Evolutionary conservation across 768 basidiomycete species (phyloP).

Genomic region (Boletus rufocinnamomeus): DNA sequence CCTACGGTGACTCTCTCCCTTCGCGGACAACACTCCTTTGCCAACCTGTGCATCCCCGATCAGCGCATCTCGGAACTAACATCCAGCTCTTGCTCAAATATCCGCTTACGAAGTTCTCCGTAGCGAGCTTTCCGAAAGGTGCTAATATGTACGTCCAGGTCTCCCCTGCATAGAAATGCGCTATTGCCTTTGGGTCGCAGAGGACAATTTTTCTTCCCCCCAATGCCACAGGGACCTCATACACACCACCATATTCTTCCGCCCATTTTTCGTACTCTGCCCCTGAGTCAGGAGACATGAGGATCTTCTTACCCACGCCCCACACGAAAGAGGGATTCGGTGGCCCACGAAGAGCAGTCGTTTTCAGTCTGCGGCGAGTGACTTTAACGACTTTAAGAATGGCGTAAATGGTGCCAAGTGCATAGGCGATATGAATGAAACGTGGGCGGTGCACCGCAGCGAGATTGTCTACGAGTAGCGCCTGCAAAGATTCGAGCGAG

Average conservation of each 20-base stretch:
- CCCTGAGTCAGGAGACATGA: slow-evolving; percentile 28
- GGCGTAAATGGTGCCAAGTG: slow-evolving; percentile 6
- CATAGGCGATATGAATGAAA: slow-evolving; percentile 5
- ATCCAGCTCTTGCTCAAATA: neutral
- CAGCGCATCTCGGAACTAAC: neutral
- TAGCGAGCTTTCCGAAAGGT: slow-evolving; percentile 21
- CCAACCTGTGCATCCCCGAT: slow-evolving; percentile 30
- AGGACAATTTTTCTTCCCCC: slow-evolving; percentile 40
- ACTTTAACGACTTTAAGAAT: slow-evolving; percentile 9
- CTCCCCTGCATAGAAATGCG: slow-evolving; percentile 52
- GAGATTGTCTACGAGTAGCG: neutral
- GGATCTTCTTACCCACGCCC: slow-evolving; percentile 9
- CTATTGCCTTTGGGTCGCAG: slow-evolving; percentile 52
- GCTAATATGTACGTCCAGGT: slow-evolving; percentile 39
- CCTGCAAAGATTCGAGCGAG: slow-evolving; percentile 6
- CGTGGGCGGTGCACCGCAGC: neutral
- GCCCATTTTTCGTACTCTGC: slow-evolving; percentile 49
- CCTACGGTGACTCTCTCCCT: slow-evolving; percentile 48
- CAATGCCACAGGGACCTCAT: slow-evolving; percentile 39
- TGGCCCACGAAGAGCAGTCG: slow-evolving; percentile 27
- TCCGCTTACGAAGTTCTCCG: slow-evolving; percentile 29
- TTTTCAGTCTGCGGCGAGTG: slow-evolving; percentile 12
- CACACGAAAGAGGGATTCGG: slow-evolving; percentile 19
- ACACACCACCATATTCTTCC: slow-evolving; percentile 49
- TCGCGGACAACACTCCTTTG: slow-evolving; percentile 40